Base-by-base conservation (phyloP, 1,139 yeast genomes). In the Blastobotrys arbuscula region DNA sequence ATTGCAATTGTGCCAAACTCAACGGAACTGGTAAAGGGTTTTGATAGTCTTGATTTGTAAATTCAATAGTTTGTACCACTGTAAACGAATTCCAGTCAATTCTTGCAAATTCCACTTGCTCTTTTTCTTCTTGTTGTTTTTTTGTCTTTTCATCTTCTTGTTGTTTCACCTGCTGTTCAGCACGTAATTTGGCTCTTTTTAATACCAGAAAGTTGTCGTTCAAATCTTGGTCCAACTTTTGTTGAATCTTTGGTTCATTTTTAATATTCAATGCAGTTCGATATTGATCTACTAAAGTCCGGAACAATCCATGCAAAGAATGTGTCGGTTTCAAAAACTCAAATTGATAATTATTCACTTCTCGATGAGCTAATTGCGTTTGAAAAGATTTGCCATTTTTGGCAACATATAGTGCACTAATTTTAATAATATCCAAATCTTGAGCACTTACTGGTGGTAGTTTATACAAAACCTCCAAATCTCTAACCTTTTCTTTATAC, bases 41-140 rank as follows among this genome's bases (percentile, higher is more conserved):
- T 15, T 76, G 80, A 49, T 74, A 73, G 62, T 87, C 96, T 1
- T 81, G 71, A 2, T 79, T 81, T 35, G 79, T 80, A 58, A 89
- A 84, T 47, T 76, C 78, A 12, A 88, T 72, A 1, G 82, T 79
- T 44, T 82, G 89, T 2, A 85, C 84, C 16, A 88, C 71, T 1
- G 75, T 71, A 61, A 89, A 89, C 53, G 85, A 87, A 53, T 82
- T 82, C 98, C 98, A 92, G 65, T 90, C 90, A 23, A 88, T 82
- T 28, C 84, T 78, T 0, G 94, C 90, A 66, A 75, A 86, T 42
- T 78, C 81, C 24, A 79, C 71, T 66, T 62, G 55, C 46, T 75
- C 75, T 46, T 69, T 55, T 52, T 69, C 69, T 50, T 65, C 57
- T 60, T 70, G 62, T 50, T 65, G 57, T 28, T 62, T 59, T 8